phyloP scores from a whole-genome alignment of 2,329 filamentous ascomycete species.

The Trichoderma sp. region DNA sequence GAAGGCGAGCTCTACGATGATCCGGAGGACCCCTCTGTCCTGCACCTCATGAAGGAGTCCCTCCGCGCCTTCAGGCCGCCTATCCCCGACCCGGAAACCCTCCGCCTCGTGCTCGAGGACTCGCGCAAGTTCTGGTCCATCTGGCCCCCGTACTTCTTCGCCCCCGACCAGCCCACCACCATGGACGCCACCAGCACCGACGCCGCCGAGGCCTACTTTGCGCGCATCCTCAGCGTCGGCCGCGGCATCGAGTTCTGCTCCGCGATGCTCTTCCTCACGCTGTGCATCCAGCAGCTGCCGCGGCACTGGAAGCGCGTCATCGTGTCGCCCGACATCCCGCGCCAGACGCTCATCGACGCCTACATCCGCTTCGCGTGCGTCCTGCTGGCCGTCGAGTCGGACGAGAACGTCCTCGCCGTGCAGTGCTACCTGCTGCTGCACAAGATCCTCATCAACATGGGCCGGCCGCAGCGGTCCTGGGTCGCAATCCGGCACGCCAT shows the following conservation, averaged over 20 bases:
- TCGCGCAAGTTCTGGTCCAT: slow-evolving; percentile 35
- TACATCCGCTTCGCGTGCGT: slow-evolving; percentile 49
- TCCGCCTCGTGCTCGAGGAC: slow-evolving; percentile 32
- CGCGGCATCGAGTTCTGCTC: slow-evolving; percentile 41
- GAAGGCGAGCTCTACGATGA: slow-evolving; percentile 26
- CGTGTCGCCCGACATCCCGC: slow-evolving; percentile 43
- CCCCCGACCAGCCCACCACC: slow-evolving; percentile 10
- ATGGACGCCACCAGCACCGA: slow-evolving; percentile 22
- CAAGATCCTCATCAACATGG: slow-evolving; percentile 58
- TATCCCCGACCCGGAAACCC: slow-evolving; percentile 18
- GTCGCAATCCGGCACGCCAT: slow-evolving; percentile 53
- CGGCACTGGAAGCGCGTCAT: slow-evolving; percentile 36
- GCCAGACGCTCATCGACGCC: slow-evolving; percentile 46
- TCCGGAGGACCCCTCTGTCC: slow-evolving; percentile 18
- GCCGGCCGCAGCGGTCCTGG: slow-evolving; percentile 59
- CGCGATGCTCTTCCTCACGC: slow-evolving; percentile 47
- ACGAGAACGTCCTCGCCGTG: slow-evolving; percentile 54
- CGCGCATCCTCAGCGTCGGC: slow-evolving; percentile 40
- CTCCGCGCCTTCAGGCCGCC: slow-evolving; percentile 29
- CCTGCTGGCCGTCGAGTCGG: slow-evolving; percentile 53
- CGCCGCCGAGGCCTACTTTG: slow-evolving; percentile 41
- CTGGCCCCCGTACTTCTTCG: slow-evolving; percentile 32
- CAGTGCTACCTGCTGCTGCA: slow-evolving; percentile 54
- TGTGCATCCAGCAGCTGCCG: slow-evolving; percentile 48
- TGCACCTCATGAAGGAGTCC: slow-evolving; percentile 18